phyloP scores from a whole-genome alignment of 2,329 filamentous ascomycete species.

The Alternaria hordeiaustralica region DNA sequence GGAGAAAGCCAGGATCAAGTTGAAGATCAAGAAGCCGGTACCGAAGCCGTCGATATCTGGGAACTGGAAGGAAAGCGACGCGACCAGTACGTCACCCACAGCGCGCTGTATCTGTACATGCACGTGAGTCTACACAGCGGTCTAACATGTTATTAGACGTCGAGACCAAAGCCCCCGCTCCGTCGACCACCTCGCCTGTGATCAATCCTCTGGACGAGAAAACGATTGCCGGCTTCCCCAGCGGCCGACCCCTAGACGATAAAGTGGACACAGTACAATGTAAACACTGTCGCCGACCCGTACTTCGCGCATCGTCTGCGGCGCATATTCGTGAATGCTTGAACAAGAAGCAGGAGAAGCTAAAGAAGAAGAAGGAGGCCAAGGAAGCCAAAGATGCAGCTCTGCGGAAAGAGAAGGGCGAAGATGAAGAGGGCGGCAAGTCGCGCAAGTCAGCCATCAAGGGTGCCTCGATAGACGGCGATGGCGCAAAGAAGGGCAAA shows the following conservation, averaged over 20 bases:
- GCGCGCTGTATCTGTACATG: background rate
- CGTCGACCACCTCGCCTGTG: conserved; percentile 43
- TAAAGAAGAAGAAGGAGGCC: conserved; percentile 68
- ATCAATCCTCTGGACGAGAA: conserved; percentile 73
- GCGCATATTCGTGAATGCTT: conserved; percentile 85
- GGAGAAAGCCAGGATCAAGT: conserved; percentile 50
- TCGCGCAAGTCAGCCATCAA: conserved; percentile 52
- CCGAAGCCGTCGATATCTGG: conserved; percentile 71
- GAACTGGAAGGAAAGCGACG: conserved; percentile 72
- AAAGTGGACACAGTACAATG: conserved; percentile 78
- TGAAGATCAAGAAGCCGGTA: conserved; percentile 64
- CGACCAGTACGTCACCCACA: conserved; percentile 60
- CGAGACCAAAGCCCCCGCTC: conserved; percentile 32
- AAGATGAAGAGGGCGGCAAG: conserved; percentile 51
- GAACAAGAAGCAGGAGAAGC: conserved; percentile 75
- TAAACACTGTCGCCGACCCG: conserved; percentile 92
- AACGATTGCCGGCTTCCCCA: conserved; percentile 79
- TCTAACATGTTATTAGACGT: conserved; percentile 25
- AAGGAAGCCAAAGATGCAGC: conserved; percentile 62
- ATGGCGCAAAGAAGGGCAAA: conserved; percentile 52
- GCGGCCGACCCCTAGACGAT: conserved; percentile 82
- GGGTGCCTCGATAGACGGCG: conserved; percentile 45
- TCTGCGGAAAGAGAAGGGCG: conserved; percentile 55
- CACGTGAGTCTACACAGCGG: background rate
- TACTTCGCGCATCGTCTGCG: conserved; percentile 76